Conservation (phyloP, 2,329 filamentous ascomycete genomes). For the Trichoderma pleuroti region DNA sequence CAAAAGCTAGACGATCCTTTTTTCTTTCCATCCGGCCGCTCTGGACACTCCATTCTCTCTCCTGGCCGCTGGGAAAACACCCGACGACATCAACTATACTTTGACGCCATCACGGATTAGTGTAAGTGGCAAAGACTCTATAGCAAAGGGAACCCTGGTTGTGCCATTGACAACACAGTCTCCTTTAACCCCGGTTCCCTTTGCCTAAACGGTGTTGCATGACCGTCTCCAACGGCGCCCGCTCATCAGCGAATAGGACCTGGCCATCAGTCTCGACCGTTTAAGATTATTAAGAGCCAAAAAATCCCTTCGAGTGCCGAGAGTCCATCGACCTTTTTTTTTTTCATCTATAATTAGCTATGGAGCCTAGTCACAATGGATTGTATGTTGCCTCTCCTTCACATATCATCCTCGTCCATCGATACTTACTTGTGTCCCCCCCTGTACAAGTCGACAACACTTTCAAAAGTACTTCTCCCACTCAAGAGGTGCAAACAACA, state of each 20-base stretch:
- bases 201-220: slow-evolving; percentile 19
- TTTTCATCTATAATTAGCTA: slow-evolving; percentile 16
- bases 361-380: slow-evolving; percentile 17
- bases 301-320: slow-evolving; percentile 2
- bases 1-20: background rate
- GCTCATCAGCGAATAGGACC: slow-evolving; percentile 17
- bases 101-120: slow-evolving; percentile 16
- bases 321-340: slow-evolving; percentile 10
- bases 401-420: slow-evolving; percentile 1
- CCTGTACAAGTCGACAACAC: slow-evolving; percentile 18
- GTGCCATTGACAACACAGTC: slow-evolving; percentile 8
- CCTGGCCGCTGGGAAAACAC: background rate
- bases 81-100: background rate
- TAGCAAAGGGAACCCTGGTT: slow-evolving; percentile 11
- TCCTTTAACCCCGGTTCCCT: slow-evolving; percentile 7
- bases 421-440: slow-evolving; percentile 13
- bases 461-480: slow-evolving; percentile 16
- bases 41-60: slow-evolving; percentile 1
- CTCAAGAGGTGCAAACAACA: slow-evolving; percentile 8
- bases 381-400: slow-evolving; percentile 16
- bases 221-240: slow-evolving; percentile 18
- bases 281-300: slow-evolving; percentile 15
- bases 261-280: slow-evolving; percentile 7
- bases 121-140: slow-evolving; percentile 14
- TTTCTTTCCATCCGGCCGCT: background rate